These are phyloP conservation scores for Trichothecium roseum DNA, from an alignment of 2,329 filamentous ascomycete genomes.

Conservation along the genomic window DNA sequence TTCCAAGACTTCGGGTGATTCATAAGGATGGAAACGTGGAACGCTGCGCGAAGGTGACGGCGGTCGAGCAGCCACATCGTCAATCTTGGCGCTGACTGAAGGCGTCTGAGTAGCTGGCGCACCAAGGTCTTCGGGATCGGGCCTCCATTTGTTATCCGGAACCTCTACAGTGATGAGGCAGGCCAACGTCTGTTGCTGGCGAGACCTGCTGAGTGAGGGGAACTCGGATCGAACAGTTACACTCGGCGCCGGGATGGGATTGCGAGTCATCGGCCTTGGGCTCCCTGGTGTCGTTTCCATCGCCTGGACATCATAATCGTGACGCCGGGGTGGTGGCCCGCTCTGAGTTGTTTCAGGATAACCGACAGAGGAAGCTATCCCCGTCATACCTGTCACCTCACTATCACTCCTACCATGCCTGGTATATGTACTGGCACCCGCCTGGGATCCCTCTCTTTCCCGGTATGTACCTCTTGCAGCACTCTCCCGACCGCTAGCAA, in stretches of 20 bases:
- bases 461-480: constrained; percentile 20
- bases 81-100: constrained; percentile 26
- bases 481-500: constrained; percentile 22
- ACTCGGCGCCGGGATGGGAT: constrained; percentile 79
- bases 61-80: constrained; percentile 44
- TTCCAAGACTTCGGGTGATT: constrained; percentile 66
- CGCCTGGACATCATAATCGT: constrained; percentile 92
- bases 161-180: constrained; percentile 93
- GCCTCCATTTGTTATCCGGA: constrained; percentile 81
- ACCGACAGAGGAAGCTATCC: constrained; percentile 63
- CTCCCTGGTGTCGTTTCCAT: constrained; percentile 81
- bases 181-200: constrained; percentile 89
- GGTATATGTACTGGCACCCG: no score
- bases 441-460: no score
- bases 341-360: constrained; percentile 69
- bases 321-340: constrained; percentile 57
- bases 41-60: constrained; percentile 49
- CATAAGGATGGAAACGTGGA: constrained; percentile 58
- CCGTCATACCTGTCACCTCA: constrained; percentile 57
- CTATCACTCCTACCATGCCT: constrained; percentile 70
- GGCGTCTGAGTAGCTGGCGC: constrained; percentile 27
- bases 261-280: constrained; percentile 61
- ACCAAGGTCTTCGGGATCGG: constrained; percentile 72
- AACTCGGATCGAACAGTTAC: constrained; percentile 97
- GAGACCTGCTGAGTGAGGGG: constrained; percentile 81